Evolutionary conservation across 306 rosid species (phyloP).

Genomic region (Crotalaria pallida): DNA sequence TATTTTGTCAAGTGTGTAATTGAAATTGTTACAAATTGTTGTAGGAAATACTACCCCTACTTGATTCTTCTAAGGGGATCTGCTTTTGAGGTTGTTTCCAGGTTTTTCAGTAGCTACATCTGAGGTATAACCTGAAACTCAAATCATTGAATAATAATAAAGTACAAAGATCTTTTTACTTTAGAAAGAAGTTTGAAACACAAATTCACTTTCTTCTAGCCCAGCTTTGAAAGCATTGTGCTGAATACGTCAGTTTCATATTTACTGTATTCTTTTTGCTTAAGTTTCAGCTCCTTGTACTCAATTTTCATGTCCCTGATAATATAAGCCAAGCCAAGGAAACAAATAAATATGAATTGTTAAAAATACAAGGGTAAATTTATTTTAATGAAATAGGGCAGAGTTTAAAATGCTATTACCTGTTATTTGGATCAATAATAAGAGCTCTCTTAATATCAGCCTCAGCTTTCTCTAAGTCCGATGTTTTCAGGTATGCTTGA

Average conservation of each 20-base stretch:
- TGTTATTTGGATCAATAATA: slow-evolving; percentile 53
- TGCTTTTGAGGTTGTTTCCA: background rate
- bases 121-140: background rate
- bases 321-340: background rate
- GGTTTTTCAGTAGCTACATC: background rate
- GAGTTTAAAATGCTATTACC: slow-evolving; percentile 30
- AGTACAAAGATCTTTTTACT: background rate
- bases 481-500: slow-evolving; percentile 50
- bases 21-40: background rate
- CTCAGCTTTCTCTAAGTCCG: slow-evolving; percentile 59
- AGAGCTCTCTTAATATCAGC: slow-evolving; percentile 51
- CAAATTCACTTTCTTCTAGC: slow-evolving; percentile 19
- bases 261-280: slow-evolving; percentile 47
- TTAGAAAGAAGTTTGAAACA: background rate
- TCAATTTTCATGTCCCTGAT: slow-evolving; percentile 50
- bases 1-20: background rate
- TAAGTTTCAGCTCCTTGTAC: slow-evolving; percentile 45
- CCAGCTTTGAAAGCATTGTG: slow-evolving; percentile 59
- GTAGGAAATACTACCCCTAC: background rate
- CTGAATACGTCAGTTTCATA: slow-evolving; percentile 47
- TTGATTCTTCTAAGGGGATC: background rate
- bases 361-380: background rate
- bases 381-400: background rate
- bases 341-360: background rate
- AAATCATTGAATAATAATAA: background rate